Conservation (phyloP, 257 asterid species). For the Linderniella brevidens region DNA sequence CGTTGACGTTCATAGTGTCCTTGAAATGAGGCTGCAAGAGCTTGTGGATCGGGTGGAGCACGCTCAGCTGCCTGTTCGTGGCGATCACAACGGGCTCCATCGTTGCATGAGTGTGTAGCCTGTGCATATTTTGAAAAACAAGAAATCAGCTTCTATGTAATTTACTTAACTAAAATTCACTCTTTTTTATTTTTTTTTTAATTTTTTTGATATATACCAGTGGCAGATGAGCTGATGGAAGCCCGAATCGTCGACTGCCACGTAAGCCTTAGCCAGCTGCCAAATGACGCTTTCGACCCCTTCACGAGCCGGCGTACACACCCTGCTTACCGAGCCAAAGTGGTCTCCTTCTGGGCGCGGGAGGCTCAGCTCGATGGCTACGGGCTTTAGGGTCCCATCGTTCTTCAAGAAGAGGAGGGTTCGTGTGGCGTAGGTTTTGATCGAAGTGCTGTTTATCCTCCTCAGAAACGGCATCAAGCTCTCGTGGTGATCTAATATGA, state of each 20-base stretch:
- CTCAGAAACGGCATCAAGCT: conserved; percentile 43
- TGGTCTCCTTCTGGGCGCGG: conserved; percentile 54
- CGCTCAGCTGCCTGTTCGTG: conserved; percentile 56
- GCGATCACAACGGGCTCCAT: conserved; percentile 76
- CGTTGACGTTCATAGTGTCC: conserved; percentile 64
- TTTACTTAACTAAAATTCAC: no score
- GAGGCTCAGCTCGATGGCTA: conserved; percentile 65
- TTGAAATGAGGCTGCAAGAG: conserved; percentile 67
- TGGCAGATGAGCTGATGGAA: conserved; percentile 60
- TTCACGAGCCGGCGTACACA: conserved; percentile 41
- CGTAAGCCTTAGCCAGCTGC: conserved; percentile 81
- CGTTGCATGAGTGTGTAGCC: conserved; percentile 61
- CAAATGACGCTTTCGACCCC: conserved; percentile 44
- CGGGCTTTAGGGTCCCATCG: conserved; percentile 51
- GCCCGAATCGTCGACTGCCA: conserved; percentile 52
- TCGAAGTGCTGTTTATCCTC: conserved; percentile 34
- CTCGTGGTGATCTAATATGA: conserved; percentile 62
- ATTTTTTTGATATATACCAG: no score
- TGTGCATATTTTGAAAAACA: no score
- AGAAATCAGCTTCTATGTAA: no score
- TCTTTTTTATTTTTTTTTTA: no score
- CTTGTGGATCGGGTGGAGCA: conserved; percentile 71
- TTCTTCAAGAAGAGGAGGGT: conserved; percentile 46
- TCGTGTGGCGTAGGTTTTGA: conserved; percentile 57
- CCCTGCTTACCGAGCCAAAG: conserved; percentile 36